A percentile compares a stretch with the other conserved stretches of the same genome.
These are phyloP conservation scores for Circinella minor DNA, from an alignment of 371 early-diverging fungal species.

Conservation along the genomic window DNA sequence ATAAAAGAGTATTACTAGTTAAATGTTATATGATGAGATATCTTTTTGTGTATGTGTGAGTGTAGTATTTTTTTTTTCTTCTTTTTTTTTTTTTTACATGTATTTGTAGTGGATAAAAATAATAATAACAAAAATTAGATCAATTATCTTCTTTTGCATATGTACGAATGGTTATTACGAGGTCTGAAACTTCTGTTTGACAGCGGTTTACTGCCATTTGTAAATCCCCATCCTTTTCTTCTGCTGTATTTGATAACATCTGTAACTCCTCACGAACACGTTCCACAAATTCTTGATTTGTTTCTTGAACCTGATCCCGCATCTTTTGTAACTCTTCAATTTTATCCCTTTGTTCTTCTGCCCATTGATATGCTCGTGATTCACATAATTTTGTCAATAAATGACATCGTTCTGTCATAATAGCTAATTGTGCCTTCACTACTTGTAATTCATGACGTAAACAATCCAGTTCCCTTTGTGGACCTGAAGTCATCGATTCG, in stretches of 20 bases:
- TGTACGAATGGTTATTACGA: conserved; percentile 28
- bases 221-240: conserved; percentile 11
- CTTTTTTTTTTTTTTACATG: too few relatives aligned
- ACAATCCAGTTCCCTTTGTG: conserved; percentile 26
- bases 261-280: conserved; percentile 17
- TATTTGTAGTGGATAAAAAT: too few relatives aligned
- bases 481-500: conserved; percentile 28
- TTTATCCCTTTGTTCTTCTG: conserved; percentile 14
- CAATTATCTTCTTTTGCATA: conserved; percentile 4
- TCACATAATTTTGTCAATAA: conserved; percentile 16
- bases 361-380: conserved; percentile 21
- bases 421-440: conserved; percentile 21
- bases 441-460: conserved; percentile 21
- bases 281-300: conserved; percentile 17
- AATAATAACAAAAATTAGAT: too few relatives aligned
- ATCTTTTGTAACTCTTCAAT: conserved; percentile 7
- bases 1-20: too few relatives aligned
- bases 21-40: too few relatives aligned
- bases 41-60: too few relatives aligned
- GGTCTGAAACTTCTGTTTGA: conserved; percentile 30
- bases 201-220: conserved; percentile 25
- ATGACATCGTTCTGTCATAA: conserved; percentile 16
- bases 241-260: conserved; percentile 7
- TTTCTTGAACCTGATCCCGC: conserved; percentile 8
- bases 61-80: too few relatives aligned